Evolutionary conservation across 169 alveolate genomes (phyloP), one percentile per base, ranked within the genome.

Genomic region (Cryptosporidium canis): DNA sequence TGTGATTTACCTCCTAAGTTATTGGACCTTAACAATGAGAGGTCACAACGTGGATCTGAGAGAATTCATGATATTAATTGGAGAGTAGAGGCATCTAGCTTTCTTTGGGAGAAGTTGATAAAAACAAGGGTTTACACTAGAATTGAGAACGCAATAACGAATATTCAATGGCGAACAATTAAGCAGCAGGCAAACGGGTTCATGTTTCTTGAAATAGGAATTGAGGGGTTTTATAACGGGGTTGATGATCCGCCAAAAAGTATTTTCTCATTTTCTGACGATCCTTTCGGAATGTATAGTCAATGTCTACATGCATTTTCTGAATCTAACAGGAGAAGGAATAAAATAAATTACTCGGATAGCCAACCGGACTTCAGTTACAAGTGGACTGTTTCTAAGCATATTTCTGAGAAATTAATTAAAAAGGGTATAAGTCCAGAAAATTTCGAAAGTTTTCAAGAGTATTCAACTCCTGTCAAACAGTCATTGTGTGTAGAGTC

Each of bases 261-360:
- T 18, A 77, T 77, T 37, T 77, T 77, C 29, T 41, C 55, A 24
- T 77, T 58, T 61, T 77, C 87, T 14, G 72, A 77, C 39, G 87
- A 77, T 61, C 87, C 87, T n/a, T 58, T 77, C 31, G 87, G 72
- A n/a, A 77, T 77, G 87, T 77, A 77, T 39, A 77, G 31, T 33
- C 87, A 77, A 41, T 77, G 87, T 43, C 27, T 77, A 6, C 87
- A 77, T 39, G 55, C 71, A 55, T 77, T 77, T 58, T 77, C 87
- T 7, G 87, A 77, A 61, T 35, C 87, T 7, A 77, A 66, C 35
- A 77, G 87, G 51, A 27, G 77, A 35, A 55, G 39, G 6, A 33
- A 0, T 2, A n/a, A 29, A 37, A 12, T 31, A 9, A 31, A 41
- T 66, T 41, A 31, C 7, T 48, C 24, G 24, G 85, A 55, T 3